Evolutionary conservation across 345 rosid species (phyloP).

Genomic region (Brassica napus): DNA sequence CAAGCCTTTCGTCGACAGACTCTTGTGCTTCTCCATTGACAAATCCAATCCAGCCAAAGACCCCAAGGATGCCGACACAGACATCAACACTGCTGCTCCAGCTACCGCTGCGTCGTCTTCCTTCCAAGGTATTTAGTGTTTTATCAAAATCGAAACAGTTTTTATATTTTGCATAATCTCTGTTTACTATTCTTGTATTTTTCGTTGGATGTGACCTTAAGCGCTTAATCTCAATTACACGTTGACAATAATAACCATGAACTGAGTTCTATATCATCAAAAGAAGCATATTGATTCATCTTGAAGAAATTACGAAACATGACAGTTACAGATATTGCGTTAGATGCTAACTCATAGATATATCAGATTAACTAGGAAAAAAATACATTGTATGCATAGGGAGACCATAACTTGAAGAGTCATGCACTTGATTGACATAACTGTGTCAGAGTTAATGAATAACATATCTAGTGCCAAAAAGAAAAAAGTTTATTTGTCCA

Average conservation of each 20-base stretch:
- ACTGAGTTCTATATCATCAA: background rate
- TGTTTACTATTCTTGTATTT: background rate
- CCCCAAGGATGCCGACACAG: constrained; percentile 46
- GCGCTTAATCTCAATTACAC: background rate
- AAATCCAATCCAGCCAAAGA: constrained; percentile 67
- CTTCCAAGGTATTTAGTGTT: constrained; percentile 14
- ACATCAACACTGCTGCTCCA: background rate
- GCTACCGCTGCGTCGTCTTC: background rate
- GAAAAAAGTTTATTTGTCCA: background rate
- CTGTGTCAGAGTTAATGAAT: background rate
- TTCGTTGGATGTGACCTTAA: background rate
- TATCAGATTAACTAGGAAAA: background rate
- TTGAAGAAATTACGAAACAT: background rate
- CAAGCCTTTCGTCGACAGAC: constrained; percentile 71
- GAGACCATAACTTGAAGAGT: constrained; percentile 7
- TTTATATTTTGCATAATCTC: background rate
- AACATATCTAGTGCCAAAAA: background rate
- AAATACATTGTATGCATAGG: background rate
- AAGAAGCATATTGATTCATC: background rate
- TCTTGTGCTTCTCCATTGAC: constrained; percentile 63
- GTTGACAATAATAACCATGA: background rate
- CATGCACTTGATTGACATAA: background rate
- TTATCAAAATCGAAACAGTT: background rate
- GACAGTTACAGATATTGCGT: background rate
- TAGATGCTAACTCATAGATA: constrained; percentile 2